These are phyloP conservation scores for Nigrograna mackinnonii DNA, from an alignment of 2,329 filamentous ascomycete species.

Conservation along the genomic window DNA sequence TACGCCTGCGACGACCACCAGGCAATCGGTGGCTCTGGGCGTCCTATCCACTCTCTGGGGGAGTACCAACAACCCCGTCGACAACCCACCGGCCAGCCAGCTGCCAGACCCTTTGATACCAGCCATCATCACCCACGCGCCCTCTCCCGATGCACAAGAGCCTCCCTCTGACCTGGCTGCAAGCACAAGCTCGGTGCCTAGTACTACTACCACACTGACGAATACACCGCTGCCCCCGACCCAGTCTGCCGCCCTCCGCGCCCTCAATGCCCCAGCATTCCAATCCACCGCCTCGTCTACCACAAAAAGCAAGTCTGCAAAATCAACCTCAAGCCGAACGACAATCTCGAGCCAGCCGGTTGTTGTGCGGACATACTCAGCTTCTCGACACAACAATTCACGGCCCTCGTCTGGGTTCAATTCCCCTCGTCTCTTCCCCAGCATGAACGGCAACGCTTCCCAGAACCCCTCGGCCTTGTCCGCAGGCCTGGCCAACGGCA, in stretches of 20 bases:
- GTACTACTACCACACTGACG: constrained; percentile 39
- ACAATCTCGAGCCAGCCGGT: constrained; percentile 48
- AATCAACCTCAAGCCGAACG: constrained; percentile 41
- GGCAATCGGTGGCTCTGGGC: constrained; percentile 36
- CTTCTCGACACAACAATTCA: constrained; percentile 35
- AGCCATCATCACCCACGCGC: constrained; percentile 32
- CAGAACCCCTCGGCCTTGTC: constrained; percentile 30
- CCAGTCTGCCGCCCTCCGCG: constrained; percentile 41
- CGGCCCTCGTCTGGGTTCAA: constrained; percentile 33
- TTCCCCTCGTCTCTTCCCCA: constrained; percentile 31
- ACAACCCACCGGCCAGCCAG: constrained; percentile 11
- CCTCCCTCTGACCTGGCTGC: constrained; percentile 31
- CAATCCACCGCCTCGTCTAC: constrained; percentile 29
- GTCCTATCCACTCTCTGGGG: constrained; percentile 36
- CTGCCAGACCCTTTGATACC: constrained; percentile 19
- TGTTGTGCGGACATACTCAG: constrained; percentile 47
- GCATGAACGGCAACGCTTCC: constrained; percentile 30
- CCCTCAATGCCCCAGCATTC: constrained; percentile 42
- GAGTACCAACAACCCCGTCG: constrained; percentile 20
- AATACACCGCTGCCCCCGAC: constrained; percentile 41
- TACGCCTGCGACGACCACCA: constrained; percentile 39
- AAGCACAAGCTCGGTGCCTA: constrained; percentile 36
- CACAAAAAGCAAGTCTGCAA: constrained; percentile 35
- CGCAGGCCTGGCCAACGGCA: constrained; percentile 30
- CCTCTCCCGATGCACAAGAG: constrained; percentile 29